A percentile compares a stretch with the other conserved stretches of the same genome.
Evolutionary conservation across 2,329 filamentous ascomycete species (phyloP).

Genomic region (Trichoderma cornu-damae): DNA sequence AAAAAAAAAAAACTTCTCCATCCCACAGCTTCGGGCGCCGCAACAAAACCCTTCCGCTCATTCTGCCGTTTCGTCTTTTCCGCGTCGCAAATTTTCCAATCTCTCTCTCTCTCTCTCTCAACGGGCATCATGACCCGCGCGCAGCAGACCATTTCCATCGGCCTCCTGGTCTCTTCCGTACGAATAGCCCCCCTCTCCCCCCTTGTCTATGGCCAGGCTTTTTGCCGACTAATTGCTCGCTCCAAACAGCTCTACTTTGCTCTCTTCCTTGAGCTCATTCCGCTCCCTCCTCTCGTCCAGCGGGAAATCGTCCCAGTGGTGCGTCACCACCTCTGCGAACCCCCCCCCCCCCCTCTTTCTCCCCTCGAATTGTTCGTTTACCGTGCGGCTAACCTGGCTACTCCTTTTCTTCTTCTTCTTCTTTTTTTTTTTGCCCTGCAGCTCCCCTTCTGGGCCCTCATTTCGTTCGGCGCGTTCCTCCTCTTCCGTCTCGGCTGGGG

Average conservation of each 20-base stretch:
- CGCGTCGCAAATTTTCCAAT: too few relatives aligned
- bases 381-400: conserved; percentile 4
- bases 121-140: conserved; percentile 86
- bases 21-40: background rate
- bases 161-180: conserved; percentile 84
- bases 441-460: conserved; percentile 89
- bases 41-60: background rate
- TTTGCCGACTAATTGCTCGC: background rate
- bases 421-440: too few relatives aligned
- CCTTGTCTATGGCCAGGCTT: background rate
- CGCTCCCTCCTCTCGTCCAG: conserved; percentile 72
- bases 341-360: background rate
- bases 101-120: background rate
- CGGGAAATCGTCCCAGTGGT: conserved; percentile 85
- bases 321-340: conserved; percentile 47
- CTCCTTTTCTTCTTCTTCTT: too few relatives aligned
- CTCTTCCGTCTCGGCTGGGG: conserved; percentile 89
- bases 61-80: background rate
- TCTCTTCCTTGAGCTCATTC: conserved; percentile 76
- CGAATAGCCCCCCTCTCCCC: conserved; percentile 27
- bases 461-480: conserved; percentile 86
- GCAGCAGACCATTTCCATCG: conserved; percentile 83
- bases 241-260: conserved; percentile 79
- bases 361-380: background rate
- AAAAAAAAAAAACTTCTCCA: background rate